Conservation (phyloP, 441 rosid genomes). For the Rhodomyrtus psidioides region DNA sequence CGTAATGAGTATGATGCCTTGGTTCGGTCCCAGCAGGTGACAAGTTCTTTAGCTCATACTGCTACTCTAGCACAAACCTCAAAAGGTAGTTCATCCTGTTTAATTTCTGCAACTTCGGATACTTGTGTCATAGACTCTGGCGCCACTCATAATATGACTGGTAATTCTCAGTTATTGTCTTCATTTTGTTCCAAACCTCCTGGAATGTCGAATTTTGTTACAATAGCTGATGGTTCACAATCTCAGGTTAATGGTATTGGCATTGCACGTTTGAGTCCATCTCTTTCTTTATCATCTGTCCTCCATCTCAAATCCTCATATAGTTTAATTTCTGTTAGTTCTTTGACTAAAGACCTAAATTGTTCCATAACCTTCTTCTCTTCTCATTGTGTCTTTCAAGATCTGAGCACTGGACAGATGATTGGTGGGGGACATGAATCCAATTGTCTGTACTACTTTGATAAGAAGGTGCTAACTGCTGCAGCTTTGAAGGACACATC, state of each 20-base stretch:
- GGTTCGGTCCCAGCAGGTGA: no score
- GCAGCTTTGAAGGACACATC: fast-evolving
- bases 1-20: no score
- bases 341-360: not conserved
- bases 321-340: not conserved
- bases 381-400: not conserved
- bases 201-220: not conserved
- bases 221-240: not conserved
- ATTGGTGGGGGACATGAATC: not conserved
- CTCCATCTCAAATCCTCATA: not conserved
- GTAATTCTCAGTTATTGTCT: no score
- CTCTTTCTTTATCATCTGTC: not conserved
- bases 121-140: no score
- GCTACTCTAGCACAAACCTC: no score
- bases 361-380: fast-evolving
- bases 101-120: no score
- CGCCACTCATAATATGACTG: no score
- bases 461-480: not conserved
- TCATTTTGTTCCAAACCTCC: not conserved
- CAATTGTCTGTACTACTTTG: not conserved
- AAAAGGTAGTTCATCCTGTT: no score
- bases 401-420: not conserved
- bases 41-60: no score
- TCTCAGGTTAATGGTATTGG: not conserved
- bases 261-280: not conserved